phyloP scores from a whole-genome alignment of 73 alveolate species.

The Paraurostyla sp. region DNA sequence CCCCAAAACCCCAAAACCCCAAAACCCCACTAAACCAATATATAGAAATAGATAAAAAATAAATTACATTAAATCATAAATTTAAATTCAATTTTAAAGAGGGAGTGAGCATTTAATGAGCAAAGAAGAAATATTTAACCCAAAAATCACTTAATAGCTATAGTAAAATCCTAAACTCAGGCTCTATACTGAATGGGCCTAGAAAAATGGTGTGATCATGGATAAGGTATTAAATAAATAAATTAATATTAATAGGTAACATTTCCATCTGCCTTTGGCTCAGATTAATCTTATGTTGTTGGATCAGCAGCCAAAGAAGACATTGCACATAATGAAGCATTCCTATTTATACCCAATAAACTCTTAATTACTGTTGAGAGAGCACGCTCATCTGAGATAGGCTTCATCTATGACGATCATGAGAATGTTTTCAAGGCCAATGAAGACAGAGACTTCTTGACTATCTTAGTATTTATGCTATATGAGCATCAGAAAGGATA shows the following conservation, averaged over 20 bases:
- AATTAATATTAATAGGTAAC: not conserved
- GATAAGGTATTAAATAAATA: not conserved
- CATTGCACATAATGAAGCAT: conserved; percentile 58
- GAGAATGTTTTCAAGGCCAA: conserved; percentile 50
- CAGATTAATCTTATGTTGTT: not conserved
- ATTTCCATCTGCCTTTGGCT: conserved; percentile 63
- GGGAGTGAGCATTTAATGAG: not conserved
- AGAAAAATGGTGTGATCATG: conserved; percentile 56
- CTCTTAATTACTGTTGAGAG: conserved; percentile 51
- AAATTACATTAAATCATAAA: not conserved
- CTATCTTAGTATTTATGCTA: conserved; percentile 50
- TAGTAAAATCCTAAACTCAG: not conserved
- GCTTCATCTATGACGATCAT: conserved; percentile 61
- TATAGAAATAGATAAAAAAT: not conserved
- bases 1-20: conserved; percentile 67
- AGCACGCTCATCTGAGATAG: conserved; percentile 70
- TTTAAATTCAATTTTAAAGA: not conserved
- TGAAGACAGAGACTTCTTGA: conserved; percentile 50
- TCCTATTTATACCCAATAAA: conserved; percentile 65
- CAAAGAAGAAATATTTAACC: not conserved
- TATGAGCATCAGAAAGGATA: conserved; percentile 67
- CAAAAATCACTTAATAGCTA: not conserved
- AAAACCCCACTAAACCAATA: not conserved
- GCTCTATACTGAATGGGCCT: conserved; percentile 50
- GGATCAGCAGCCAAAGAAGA: conserved; percentile 61